Conservation (phyloP, 768 basidiomycete species). For the Dendrothele bispora region DNA sequence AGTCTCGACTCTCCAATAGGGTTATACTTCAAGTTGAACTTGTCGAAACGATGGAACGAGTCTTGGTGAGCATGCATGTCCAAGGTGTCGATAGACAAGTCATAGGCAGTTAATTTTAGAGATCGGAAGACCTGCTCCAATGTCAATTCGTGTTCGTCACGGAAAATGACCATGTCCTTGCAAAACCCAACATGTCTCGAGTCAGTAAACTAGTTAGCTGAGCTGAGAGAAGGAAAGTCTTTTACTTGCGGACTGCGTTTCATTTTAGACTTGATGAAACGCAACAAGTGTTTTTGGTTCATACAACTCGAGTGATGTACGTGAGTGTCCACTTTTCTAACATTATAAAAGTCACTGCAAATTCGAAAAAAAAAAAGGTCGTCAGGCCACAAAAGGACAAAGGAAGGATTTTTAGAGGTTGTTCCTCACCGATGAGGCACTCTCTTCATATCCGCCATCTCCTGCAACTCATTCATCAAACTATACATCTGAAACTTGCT, state of each 20-base stretch:
- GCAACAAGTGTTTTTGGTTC: constrained; percentile 98
- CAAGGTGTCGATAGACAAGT: constrained; percentile 96
- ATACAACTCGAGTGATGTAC: constrained; percentile 98
- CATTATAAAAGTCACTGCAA: constrained; percentile 95
- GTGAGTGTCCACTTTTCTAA: constrained; percentile 98
- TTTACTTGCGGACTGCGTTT: constrained; percentile 78
- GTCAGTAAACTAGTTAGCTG: not conserved
- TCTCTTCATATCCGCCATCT: constrained; percentile 94
- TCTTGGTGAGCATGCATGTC: constrained; percentile 99
- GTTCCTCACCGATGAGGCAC: constrained; percentile 75
- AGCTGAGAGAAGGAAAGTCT: constrained; percentile 2
- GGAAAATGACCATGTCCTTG: constrained; percentile 94
- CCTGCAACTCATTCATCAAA: constrained; percentile 90
- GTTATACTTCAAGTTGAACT: constrained; percentile 97
- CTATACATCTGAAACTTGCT: constrained; percentile 95
- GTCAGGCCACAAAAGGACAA: not conserved
- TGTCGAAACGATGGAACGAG: constrained; percentile 97
- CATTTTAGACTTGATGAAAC: constrained; percentile 99
- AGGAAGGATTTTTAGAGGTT: not conserved
- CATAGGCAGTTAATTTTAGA: constrained; percentile 92
- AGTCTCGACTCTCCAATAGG: constrained; percentile 94
- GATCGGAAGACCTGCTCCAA: constrained; percentile 95
- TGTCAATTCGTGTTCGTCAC: constrained; percentile 87
- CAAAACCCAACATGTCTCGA: no score
- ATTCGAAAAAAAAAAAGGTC: no score